A percentile compares a stretch with the other conserved stretches of the same genome.
Evolutionary conservation across 2,329 filamentous ascomycete species (phyloP).

Genomic region (Graphiopsis chlorocephala): DNA sequence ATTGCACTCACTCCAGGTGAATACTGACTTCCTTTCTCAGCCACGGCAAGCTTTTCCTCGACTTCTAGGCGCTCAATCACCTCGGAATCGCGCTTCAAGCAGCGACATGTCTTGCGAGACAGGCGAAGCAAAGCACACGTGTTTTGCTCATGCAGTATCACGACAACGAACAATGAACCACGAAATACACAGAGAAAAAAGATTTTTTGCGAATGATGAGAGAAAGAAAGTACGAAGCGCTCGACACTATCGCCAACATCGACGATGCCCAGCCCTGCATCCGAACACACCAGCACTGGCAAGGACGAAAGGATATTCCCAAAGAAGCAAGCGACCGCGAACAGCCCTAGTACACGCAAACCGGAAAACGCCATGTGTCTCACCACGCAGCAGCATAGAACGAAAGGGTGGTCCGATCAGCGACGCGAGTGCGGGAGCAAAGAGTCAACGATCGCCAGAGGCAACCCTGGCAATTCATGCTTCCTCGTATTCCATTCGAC

Average conservation of each 20-base stretch:
- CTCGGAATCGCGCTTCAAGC: background rate
- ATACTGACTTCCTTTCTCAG: constrained; percentile 43
- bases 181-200: background rate
- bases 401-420: background rate
- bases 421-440: background rate
- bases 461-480: background rate
- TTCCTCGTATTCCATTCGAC: background rate
- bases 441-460: background rate
- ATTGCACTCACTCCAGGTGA: background rate
- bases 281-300: background rate
- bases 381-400: background rate
- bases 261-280: background rate
- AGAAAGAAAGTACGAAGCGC: constrained; percentile 1
- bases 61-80: constrained; percentile 55
- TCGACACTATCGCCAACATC: background rate
- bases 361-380: background rate
- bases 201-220: background rate
- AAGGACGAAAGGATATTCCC: background rate
- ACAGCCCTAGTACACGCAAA: background rate
- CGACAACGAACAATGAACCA: constrained; percentile 8
- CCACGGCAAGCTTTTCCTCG: constrained; percentile 70
- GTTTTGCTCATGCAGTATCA: background rate
- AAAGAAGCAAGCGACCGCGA: background rate
- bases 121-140: background rate
- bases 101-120: background rate